A percentile compares a stretch with the other conserved stretches of the same genome.
Conservation (phyloP, 1,139 yeast genomes). For the Suhomyces coccinellae region DNA sequence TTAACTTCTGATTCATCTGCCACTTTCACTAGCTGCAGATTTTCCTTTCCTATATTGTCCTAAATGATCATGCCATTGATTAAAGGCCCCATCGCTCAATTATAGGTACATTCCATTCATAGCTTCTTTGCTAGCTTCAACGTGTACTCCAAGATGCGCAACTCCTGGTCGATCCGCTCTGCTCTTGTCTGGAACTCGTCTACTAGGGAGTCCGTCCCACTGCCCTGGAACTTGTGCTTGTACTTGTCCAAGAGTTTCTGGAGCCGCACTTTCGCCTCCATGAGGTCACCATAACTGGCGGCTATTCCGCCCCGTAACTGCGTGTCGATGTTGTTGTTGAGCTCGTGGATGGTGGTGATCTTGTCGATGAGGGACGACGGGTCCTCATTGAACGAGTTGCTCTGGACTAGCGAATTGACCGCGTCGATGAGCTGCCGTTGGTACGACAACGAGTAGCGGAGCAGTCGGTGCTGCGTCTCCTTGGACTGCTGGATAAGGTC, state of each 20-base stretch:
- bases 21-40: too few species aligned
- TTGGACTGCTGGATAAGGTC: constrained; percentile 40
- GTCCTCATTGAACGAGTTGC: constrained; percentile 28
- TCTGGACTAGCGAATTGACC: constrained; percentile 25
- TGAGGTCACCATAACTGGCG: constrained; percentile 23
- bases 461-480: constrained; percentile 30
- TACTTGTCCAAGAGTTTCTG: constrained; percentile 21
- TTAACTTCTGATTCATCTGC: too few species aligned
- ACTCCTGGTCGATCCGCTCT: constrained; percentile 26
- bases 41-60: too few species aligned
- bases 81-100: neutral
- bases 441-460: constrained; percentile 30
- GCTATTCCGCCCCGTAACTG: constrained; percentile 31
- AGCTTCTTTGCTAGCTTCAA: constrained; percentile 11
- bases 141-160: constrained; percentile 26
- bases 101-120: neutral
- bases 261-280: constrained; percentile 24
- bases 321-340: constrained; percentile 38
- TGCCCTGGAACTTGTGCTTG: constrained; percentile 8
- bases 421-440: constrained; percentile 32
- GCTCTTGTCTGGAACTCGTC: constrained; percentile 24
- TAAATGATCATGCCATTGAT: neutral
- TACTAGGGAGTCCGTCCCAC: constrained; percentile 8
- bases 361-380: constrained; percentile 38
- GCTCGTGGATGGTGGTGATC: constrained; percentile 45